Evolutionary conservation across 2,329 filamentous ascomycete species (phyloP).

Genomic region (Chaetoscypha palmicola): DNA sequence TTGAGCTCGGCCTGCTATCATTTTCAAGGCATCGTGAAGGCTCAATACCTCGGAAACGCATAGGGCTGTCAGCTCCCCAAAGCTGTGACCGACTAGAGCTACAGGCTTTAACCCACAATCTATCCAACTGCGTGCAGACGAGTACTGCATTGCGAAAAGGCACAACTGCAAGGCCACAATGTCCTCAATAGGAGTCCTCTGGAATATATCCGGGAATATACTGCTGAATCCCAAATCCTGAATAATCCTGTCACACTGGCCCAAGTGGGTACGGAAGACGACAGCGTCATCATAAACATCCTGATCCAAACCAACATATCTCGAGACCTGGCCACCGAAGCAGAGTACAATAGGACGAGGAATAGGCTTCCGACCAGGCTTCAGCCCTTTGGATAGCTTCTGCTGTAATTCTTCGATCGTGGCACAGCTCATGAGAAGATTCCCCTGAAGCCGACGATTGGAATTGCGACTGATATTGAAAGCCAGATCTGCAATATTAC

Average conservation of each 20-base stretch:
- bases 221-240: slow-evolving; percentile 3
- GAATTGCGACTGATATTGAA: slow-evolving; percentile 31
- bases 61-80: slow-evolving; percentile 35
- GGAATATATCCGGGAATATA: slow-evolving; percentile 17
- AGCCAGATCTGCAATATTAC: slow-evolving; percentile 26
- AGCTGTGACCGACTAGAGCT: slow-evolving; percentile 32
- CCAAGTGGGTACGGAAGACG: slow-evolving; percentile 13
- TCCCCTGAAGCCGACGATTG: slow-evolving; percentile 23
- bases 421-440: slow-evolving; percentile 24
- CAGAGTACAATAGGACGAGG: too few species aligned
- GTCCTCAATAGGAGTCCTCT: slow-evolving; percentile 6
- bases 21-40: slow-evolving; percentile 28
- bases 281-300: slow-evolving; percentile 7
- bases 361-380: too few species aligned
- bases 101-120: slow-evolving; percentile 10
- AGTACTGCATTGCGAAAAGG: slow-evolving; percentile 18
- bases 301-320: slow-evolving; percentile 9
- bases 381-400: too few species aligned
- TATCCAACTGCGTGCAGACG: slow-evolving; percentile 17
- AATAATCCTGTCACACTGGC: slow-evolving; percentile 10
- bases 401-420: slow-evolving; percentile 26
- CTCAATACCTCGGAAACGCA: slow-evolving; percentile 30
- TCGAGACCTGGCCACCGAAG: slow-evolving; percentile 11
- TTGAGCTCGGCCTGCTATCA: slow-evolving; percentile 29
- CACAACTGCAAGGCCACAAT: slow-evolving; percentile 11